A percentile compares a stretch with the other conserved stretches of the same genome.
Evolutionary conservation across 371 early-diverging fungal species (phyloP).

Genomic region (Haplosporangium sp.): DNA sequence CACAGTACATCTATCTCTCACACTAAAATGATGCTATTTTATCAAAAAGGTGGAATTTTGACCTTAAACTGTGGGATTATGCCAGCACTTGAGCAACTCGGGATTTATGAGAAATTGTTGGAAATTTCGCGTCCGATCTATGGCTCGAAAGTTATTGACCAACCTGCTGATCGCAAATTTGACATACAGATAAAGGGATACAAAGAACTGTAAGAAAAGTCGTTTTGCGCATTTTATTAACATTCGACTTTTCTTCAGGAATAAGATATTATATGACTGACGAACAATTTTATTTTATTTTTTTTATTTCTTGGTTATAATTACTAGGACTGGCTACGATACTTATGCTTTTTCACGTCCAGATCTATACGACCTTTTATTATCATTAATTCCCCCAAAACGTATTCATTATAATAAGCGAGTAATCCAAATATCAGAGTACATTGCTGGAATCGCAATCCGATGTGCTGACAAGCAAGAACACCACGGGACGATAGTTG

Average conservation of each 20-base stretch:
- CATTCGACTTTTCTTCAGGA: no score
- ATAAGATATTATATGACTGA: neutral
- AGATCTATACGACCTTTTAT: neutral
- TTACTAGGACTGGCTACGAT: neutral
- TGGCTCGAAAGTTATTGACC: neutral
- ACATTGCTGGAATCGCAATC: neutral
- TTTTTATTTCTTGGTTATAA: neutral
- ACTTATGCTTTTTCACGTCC: neutral
- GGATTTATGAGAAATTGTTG: neutral
- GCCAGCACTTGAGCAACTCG: neutral
- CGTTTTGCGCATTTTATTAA: neutral
- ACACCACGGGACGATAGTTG: neutral
- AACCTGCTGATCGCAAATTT: neutral
- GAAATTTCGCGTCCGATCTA: neutral
- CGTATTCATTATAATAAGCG: conserved; percentile 2
- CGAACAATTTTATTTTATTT: no score
- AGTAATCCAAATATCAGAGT: neutral
- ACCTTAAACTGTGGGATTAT: neutral
- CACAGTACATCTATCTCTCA: no score
- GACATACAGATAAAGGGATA: neutral
- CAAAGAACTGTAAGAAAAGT: neutral
- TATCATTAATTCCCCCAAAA: neutral
- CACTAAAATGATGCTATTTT: no score
- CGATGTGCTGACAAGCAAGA: neutral
- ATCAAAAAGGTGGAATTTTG: neutral